phyloP scores from a whole-genome alignment of 139 green algal genomes.

The Picochlorum sp. region DNA sequence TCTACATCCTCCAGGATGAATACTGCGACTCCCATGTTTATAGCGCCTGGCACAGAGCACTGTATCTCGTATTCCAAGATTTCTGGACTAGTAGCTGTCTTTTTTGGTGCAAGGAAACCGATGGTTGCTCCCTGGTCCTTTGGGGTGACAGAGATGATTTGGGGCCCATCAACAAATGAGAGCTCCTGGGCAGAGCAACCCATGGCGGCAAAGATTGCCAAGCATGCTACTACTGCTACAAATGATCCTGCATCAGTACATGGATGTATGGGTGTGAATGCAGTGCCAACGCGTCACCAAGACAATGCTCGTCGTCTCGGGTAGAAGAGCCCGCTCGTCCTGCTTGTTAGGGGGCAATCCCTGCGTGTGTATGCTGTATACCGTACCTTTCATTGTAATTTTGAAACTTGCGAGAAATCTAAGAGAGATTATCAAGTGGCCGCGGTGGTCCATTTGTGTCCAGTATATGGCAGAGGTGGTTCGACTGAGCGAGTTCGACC shows the following conservation, averaged over 20 bases:
- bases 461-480: too few relatives aligned
- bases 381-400: too few relatives aligned
- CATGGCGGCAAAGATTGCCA: neutral
- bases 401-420: too few relatives aligned
- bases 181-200: neutral
- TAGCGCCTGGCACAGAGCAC: neutral
- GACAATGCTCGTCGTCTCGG: too few relatives aligned
- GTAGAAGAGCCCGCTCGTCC: too few relatives aligned
- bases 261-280: too few relatives aligned
- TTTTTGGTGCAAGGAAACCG: constrained; percentile 2
- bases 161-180: neutral
- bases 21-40: neutral
- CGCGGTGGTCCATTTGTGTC: too few relatives aligned
- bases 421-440: too few relatives aligned
- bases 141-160: constrained; percentile 9
- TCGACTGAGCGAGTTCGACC: too few relatives aligned
- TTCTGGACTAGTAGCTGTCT: neutral
- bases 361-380: too few relatives aligned
- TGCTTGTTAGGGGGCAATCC: too few relatives aligned
- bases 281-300: too few relatives aligned
- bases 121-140: neutral
- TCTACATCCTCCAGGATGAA: neutral
- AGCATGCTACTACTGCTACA: neutral
- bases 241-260: neutral
- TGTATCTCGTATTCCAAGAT: constrained; percentile 1